phyloP scores from a whole-genome alignment of 805 yeast genomes.

The Saturnispora bothae region DNA sequence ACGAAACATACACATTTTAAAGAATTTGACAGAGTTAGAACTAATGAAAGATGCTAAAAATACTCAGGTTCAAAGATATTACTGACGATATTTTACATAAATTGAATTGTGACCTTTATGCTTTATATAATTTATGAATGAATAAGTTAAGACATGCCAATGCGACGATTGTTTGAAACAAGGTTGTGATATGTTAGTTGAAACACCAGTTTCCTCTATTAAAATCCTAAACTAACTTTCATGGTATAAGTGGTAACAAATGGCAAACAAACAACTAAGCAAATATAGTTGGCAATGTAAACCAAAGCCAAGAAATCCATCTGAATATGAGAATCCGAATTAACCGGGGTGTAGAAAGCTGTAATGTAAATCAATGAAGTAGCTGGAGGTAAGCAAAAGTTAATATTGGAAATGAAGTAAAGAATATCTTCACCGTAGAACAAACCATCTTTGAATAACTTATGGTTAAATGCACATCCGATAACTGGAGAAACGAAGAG shows the following conservation, averaged over 20 bases:
- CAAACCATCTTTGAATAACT: constrained; percentile 53
- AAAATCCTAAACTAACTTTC: constrained; percentile 37
- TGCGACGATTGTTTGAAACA: too few relatives aligned
- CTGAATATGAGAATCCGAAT: constrained; percentile 41
- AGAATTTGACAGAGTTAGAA: constrained; percentile 8
- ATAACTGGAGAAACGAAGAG: constrained; percentile 68
- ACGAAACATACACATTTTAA: not conserved
- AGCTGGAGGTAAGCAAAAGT: constrained; percentile 78
- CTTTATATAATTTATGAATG: too few relatives aligned
- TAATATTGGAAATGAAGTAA: constrained; percentile 61
- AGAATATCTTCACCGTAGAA: constrained; percentile 48
- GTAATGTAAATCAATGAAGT: constrained; percentile 84
- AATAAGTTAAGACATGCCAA: too few relatives aligned
- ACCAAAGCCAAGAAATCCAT: constrained; percentile 80
- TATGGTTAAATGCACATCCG: constrained; percentile 61
- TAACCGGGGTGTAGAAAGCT: constrained; percentile 72
- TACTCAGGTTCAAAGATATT: too few relatives aligned
- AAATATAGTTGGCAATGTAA: constrained; percentile 62
- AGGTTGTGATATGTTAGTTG: too few relatives aligned
- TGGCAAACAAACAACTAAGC: constrained; percentile 62
- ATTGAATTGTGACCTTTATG: too few relatives aligned
- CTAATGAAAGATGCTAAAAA: too few relatives aligned
- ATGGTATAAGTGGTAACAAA: constrained; percentile 61
- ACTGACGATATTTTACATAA: too few relatives aligned
- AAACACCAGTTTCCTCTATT: too few relatives aligned